Percentiles rank a stretch among this genome's conserved stretches.
phyloP scores from a whole-genome alignment of 2,329 filamentous ascomycete genomes.

The Daldinia sp. region DNA sequence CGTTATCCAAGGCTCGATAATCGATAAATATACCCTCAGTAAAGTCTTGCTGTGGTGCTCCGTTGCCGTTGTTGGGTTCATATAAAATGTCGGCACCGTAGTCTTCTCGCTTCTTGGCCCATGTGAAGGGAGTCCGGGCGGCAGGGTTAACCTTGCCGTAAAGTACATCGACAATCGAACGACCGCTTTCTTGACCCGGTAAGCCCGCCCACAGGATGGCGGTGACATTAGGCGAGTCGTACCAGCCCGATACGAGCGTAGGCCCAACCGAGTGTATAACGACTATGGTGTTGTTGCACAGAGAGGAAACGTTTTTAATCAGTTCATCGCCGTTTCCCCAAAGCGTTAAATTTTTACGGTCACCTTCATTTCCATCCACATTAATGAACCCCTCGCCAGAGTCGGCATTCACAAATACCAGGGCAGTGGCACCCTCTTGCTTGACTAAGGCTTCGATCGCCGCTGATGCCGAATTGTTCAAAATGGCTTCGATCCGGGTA shows the following conservation, averaged over 20 bases:
- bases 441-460: constrained; percentile 68
- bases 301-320: constrained; percentile 79
- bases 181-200: constrained; percentile 85
- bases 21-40: constrained; percentile 83
- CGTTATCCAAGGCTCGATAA: constrained; percentile 77
- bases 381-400: constrained; percentile 87
- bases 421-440: constrained; percentile 71
- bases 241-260: constrained; percentile 78
- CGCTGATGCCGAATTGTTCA: constrained; percentile 69
- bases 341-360: constrained; percentile 90
- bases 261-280: constrained; percentile 87
- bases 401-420: constrained; percentile 91
- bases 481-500: constrained; percentile 69
- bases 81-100: constrained; percentile 76
- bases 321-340: constrained; percentile 85
- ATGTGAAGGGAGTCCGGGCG: constrained; percentile 81
- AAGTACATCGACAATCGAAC: constrained; percentile 81
- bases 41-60: constrained; percentile 76
- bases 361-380: constrained; percentile 84
- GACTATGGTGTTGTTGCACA: constrained; percentile 89
- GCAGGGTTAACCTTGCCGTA: constrained; percentile 82
- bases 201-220: constrained; percentile 85
- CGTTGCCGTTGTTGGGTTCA: constrained; percentile 71
- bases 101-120: constrained; percentile 71
- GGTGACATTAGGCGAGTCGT: constrained; percentile 79